Evolutionary conservation across 495 filamentous ascomycete species (phyloP), one percentile per base, ranked within the genome.

Genomic region (Hypoxylon lenormandii): DNA sequence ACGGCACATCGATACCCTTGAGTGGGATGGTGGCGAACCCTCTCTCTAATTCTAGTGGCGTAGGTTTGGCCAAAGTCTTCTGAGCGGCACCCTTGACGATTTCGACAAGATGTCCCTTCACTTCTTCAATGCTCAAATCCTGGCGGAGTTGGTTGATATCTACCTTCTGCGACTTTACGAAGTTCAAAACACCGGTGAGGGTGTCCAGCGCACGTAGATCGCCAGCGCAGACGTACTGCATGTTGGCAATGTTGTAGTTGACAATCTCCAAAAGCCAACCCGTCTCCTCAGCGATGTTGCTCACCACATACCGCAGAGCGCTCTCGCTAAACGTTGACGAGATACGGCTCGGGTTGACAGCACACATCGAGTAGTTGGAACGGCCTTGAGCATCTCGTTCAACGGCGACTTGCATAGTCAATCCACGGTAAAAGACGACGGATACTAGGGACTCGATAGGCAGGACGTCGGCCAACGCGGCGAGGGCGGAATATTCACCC

Each of bases 321-420:
- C 93, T 89, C 80, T 98, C 95, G 77, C 94, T 97, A 86, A 98
- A 98, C 6, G 92, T 97, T 84, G 95, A 96, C 64, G 90, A 94
- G 78, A 99, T 95, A 67, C 95, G 88, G 82, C 92, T 95, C 40
- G 95, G 95, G 80, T 99, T 99, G 80, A 98, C 94, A 55, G 95
- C 95, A 76, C 93, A 96, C 95, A 99, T 99, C 50, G 90, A 91
- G 83, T 99, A 99, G 82, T 97, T 98, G 52, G 92, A 96, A 43
- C 95, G 91, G 53, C 95, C 95, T 60, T 87, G 81, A 57, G 88
- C 93, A 78, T 99, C 95, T 76, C 95, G 93, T 79, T 98, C 96
- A 70, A 99, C 95, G 38, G 95, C 95, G 49, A 99, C 96, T 79
- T 99, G 95, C 95, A 99, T 99, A 15, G 95, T 99, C 67, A 99